Conservation (phyloP, 345 rosid genomes). For the Euphorbia tirucalli region DNA sequence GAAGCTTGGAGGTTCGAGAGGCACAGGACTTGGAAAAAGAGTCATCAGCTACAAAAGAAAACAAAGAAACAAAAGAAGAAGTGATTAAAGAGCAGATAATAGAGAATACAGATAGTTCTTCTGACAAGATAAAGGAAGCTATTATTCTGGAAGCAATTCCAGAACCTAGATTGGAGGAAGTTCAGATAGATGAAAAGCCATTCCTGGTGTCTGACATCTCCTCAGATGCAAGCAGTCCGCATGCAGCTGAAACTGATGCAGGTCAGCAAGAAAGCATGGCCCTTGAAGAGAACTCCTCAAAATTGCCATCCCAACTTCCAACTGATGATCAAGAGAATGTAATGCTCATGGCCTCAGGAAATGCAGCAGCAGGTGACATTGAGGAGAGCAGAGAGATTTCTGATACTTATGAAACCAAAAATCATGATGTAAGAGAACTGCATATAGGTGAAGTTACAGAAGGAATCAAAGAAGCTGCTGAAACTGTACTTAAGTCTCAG, state of each 20-base stretch:
- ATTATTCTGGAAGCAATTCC: neutral
- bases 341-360: neutral
- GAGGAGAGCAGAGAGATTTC: slow-evolving; percentile 14
- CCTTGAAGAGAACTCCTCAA: slow-evolving; percentile 19
- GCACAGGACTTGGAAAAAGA: slow-evolving; percentile 21
- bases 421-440: slow-evolving; percentile 5
- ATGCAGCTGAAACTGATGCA: slow-evolving; percentile 21
- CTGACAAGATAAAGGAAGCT: slow-evolving; percentile 12
- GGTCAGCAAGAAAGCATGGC: slow-evolving; percentile 13
- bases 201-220: slow-evolving; percentile 12
- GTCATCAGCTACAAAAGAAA: slow-evolving; percentile 10
- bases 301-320: slow-evolving; percentile 17
- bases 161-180: slow-evolving; percentile 20
- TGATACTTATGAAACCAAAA: slow-evolving; percentile 7
- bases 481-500: slow-evolving; percentile 9
- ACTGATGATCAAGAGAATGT: slow-evolving; percentile 11
- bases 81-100: slow-evolving; percentile 18
- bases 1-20: slow-evolving; percentile 18
- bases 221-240: slow-evolving; percentile 9
- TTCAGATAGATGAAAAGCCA: slow-evolving; percentile 19
- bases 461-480: slow-evolving; percentile 20
- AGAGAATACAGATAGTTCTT: slow-evolving; percentile 11
- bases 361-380: slow-evolving; percentile 3
- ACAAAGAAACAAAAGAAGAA: slow-evolving; percentile 23
- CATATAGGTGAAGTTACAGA: slow-evolving; percentile 14